Evolutionary conservation across 768 basidiomycete species (phyloP), one percentile per base, ranked within the genome.

Genomic region (Filobasidium floriforme): DNA sequence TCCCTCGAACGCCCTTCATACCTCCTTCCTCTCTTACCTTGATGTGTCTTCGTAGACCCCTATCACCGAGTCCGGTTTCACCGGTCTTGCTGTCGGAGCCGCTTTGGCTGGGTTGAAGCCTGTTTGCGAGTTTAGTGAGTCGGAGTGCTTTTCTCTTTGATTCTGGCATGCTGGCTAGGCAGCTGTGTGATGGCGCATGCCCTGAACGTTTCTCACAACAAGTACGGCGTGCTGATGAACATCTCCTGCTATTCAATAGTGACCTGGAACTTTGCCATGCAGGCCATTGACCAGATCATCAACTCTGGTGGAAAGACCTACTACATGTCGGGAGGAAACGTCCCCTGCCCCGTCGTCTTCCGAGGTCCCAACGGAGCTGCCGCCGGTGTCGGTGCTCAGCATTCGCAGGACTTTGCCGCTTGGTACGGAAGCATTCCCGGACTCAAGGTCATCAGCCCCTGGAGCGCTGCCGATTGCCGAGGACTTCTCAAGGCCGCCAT

Each of bases 281-380:
- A 82, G 79, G 93, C 96, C 66, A 98, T 99, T 79, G 96, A 99
- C 82, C 96, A 99, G 77, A 99, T 99, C 69, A 92, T 99, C 80
- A 99, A 99, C 85, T 98, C 96, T n/a, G 96, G 89, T 64, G 96
- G 91, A 68, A 99, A 98, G 84, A 99, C 96, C 4, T 93, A 97
- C 81, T 99, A 99, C 85, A 99, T 99, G 96, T 98, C 96, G 44
- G 96, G 96, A 66, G 96, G 96, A 70, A 97, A 92, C 75, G 93
- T 97, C 19, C 90, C 92, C 12, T 98, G 94, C 82, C 92, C 96
- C 26, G 90, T 99, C 69, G 94, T 97, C 63, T 99, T 99, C 88
- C 91, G 96, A 81, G 96, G 96, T 61, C 96, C 96, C 68, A 99
- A 99, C 79, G 96, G 96, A 78, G 96, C 96, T 60, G 96, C 96